A percentile compares a stretch with the other conserved stretches of the same genome.
Conservation (phyloP, 2,329 filamentous ascomycete species). For the Calonectria multiphialidica region DNA sequence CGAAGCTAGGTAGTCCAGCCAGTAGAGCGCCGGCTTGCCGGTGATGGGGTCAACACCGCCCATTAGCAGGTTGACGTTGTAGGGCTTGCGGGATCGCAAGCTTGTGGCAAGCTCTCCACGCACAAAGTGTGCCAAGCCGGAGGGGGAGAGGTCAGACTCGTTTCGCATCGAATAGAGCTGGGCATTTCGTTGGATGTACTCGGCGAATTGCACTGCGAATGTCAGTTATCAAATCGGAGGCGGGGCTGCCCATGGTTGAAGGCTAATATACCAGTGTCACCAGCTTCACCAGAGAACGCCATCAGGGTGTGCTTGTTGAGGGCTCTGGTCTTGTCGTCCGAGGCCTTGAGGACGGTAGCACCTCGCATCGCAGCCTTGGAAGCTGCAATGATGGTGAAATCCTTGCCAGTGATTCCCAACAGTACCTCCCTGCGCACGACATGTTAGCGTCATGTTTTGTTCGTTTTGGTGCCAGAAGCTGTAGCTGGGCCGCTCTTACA, state of each 20-base stretch:
- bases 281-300: constrained; percentile 95
- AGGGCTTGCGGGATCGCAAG: constrained; percentile 91
- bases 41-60: constrained; percentile 94
- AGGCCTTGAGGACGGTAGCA: constrained; percentile 92
- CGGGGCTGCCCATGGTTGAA: constrained; percentile 1
- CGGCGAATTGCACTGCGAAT: constrained; percentile 92
- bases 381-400: constrained; percentile 97
- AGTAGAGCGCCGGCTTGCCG: constrained; percentile 92
- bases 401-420: constrained; percentile 97
- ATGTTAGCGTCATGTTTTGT: constrained; percentile 25
- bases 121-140: constrained; percentile 92
- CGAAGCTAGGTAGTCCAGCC: constrained; percentile 96
- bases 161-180: constrained; percentile 99
- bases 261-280: constrained; percentile 80
- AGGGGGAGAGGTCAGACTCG: constrained; percentile 89
- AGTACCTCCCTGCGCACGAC: constrained; percentile 84
- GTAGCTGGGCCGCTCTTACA: constrained; percentile 34
- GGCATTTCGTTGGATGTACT: constrained; percentile 98
- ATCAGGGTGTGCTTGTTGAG: constrained; percentile 96
- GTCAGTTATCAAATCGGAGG: constrained; percentile 39
- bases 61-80: constrained; percentile 95
- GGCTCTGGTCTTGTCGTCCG: constrained; percentile 94
- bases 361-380: constrained; percentile 99
- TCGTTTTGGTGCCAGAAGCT: constrained; percentile 17
- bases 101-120: constrained; percentile 92